Conservation (phyloP, 2,329 filamentous ascomycete species). For the Alternaria gansuensis region DNA sequence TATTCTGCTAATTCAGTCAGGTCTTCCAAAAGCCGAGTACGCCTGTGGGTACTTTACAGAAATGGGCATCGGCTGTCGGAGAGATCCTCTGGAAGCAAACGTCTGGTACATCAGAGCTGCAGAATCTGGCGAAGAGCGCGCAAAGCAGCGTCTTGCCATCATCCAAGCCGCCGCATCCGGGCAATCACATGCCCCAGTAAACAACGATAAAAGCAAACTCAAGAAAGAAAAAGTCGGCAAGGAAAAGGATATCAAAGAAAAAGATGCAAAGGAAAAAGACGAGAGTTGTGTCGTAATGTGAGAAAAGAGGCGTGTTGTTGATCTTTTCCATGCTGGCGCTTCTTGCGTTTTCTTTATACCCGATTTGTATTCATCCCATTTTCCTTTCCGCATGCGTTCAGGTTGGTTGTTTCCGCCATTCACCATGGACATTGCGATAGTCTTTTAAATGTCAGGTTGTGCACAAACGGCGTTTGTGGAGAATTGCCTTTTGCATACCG, state of each 20-base stretch:
- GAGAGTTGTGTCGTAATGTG: constrained; percentile 54
- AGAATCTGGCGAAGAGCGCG: constrained; percentile 88
- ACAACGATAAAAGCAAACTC: constrained; percentile 40
- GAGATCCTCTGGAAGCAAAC: constrained; percentile 95
- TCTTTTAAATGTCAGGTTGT: constrained; percentile 29
- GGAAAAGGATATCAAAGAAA: constrained; percentile 33
- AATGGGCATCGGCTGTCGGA: constrained; percentile 95
- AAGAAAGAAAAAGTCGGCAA: constrained; percentile 44
- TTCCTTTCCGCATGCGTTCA: background rate
- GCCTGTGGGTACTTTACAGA: constrained; percentile 97
- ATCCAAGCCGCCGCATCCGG: constrained; percentile 83
- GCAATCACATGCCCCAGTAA: constrained; percentile 40
- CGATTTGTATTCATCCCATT: constrained; percentile 3
- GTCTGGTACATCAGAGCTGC: constrained; percentile 98
- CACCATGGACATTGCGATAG: constrained; percentile 18
- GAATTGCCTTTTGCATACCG: constrained; percentile 34
- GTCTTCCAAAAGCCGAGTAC: constrained; percentile 79
- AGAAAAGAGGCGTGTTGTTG: constrained; percentile 9
- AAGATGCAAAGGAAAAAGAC: constrained; percentile 50
- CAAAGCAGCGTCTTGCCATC: constrained; percentile 83
- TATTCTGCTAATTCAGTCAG: constrained; percentile 54
- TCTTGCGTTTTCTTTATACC: constrained; percentile 10
- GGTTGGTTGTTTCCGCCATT: constrained; percentile 4
- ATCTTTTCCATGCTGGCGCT: background rate
- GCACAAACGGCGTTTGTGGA: constrained; percentile 29